These are phyloP conservation scores for Ocimum tenuiflorum DNA, from an alignment of 257 asterid genomes.

Conservation along the genomic window DNA sequence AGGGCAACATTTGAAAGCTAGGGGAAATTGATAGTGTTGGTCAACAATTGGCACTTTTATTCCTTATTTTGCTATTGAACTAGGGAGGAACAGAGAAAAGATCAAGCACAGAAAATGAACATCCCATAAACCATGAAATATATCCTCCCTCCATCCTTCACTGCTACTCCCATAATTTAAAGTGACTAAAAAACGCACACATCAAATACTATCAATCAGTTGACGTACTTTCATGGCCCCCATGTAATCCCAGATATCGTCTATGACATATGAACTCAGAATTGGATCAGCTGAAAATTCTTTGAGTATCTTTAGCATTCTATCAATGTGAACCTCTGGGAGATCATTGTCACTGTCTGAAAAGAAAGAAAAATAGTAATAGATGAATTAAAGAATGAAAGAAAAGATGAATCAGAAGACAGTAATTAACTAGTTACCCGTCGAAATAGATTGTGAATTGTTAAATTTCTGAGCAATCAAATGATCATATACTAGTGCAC, in stretches of 20 bases:
- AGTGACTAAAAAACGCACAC: neutral
- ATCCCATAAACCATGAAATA: neutral
- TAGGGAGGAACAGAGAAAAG: neutral
- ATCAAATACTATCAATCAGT: neutral
- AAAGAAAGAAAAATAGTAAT: constrained; percentile 7
- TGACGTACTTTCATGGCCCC: constrained; percentile 86
- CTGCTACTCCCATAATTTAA: neutral
- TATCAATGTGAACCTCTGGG: constrained; percentile 68
- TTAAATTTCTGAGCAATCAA: constrained; percentile 89
- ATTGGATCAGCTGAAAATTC: constrained; percentile 87
- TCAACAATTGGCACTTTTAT: neutral
- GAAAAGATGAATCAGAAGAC: constrained; percentile 17
- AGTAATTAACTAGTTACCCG: constrained; percentile 62
- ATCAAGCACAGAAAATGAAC: constrained; percentile 1
- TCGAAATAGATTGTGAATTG: constrained; percentile 61
- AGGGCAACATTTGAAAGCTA: neutral
- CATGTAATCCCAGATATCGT: constrained; percentile 99
- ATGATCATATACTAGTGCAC: constrained; percentile 87
- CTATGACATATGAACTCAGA: constrained; percentile 84
- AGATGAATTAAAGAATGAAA: neutral
- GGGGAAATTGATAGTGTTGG: neutral
- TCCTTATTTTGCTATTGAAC: neutral
- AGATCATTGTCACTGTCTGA: constrained; percentile 64
- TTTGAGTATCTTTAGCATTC: constrained; percentile 84
- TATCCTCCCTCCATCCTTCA: neutral